Evolutionary conservation across 495 filamentous ascomycete species (phyloP).

Genomic region (Hamigera avellanea): DNA sequence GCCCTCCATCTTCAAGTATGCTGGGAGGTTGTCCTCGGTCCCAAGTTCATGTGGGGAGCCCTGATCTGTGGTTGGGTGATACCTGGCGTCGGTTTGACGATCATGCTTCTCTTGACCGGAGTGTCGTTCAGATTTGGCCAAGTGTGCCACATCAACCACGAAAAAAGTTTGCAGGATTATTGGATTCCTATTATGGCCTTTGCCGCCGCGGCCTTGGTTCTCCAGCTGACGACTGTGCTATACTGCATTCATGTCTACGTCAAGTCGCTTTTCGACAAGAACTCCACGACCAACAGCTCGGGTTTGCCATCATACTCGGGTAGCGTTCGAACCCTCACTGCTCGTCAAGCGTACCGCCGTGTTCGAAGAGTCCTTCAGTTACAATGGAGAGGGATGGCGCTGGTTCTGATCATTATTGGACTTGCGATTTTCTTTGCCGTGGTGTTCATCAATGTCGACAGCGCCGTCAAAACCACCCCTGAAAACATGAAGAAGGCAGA

Average conservation of each 20-base stretch:
- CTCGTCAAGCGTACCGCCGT: slow-evolving; percentile 77
- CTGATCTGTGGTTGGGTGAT: slow-evolving; percentile 75
- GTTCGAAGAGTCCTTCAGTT: slow-evolving; percentile 77
- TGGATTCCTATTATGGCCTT: slow-evolving; percentile 85
- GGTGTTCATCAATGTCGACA: slow-evolving; percentile 79
- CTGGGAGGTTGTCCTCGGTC: slow-evolving; percentile 86
- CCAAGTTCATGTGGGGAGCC: slow-evolving; percentile 81
- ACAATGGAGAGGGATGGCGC: slow-evolving; percentile 84
- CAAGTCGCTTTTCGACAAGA: slow-evolving; percentile 62
- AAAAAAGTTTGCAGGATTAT: slow-evolving; percentile 66
- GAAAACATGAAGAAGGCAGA: slow-evolving; percentile 40
- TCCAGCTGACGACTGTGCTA: slow-evolving; percentile 75
- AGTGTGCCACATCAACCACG: slow-evolving; percentile 86
- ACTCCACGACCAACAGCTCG: slow-evolving; percentile 56
- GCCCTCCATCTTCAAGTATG: slow-evolving; percentile 96
- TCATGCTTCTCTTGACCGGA: slow-evolving; percentile 74
- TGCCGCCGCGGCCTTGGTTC: slow-evolving; percentile 60
- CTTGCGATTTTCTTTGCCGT: slow-evolving; percentile 89
- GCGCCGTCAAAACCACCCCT: slow-evolving; percentile 43
- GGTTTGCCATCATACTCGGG: slow-evolving; percentile 65
- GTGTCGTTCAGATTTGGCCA: slow-evolving; percentile 88
- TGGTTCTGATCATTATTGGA: slow-evolving; percentile 75
- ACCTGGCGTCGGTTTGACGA: slow-evolving; percentile 56
- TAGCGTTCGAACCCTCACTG: slow-evolving; percentile 73
- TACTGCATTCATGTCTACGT: slow-evolving; percentile 96